These are phyloP conservation scores for Jimgerdemannia lactiflua DNA, from an alignment of 192 early-diverging fungal species.

Conservation along the genomic window DNA sequence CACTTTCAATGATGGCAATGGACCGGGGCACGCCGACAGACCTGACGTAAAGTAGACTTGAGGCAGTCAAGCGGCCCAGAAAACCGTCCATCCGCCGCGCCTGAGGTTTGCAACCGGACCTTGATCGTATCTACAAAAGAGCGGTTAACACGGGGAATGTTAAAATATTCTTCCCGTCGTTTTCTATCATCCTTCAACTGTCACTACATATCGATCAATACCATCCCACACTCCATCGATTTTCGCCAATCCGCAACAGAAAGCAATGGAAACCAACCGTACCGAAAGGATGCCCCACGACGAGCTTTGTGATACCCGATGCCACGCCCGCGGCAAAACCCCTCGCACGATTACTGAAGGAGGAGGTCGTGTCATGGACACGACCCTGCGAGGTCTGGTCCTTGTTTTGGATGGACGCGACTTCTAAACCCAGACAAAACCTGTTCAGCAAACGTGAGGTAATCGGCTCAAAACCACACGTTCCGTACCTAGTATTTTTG, in stretches of 20 bases:
- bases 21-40: slow-evolving; percentile 11
- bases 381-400: no score
- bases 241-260: not conserved
- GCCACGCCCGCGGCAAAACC: slow-evolving; percentile 72
- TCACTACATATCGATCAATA: not conserved
- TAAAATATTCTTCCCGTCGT: not conserved
- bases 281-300: slow-evolving; percentile 82
- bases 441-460: no score
- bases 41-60: slow-evolving; percentile 41
- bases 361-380: slow-evolving; percentile 2
- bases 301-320: slow-evolving; percentile 75
- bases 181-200: not conserved
- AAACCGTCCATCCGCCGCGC: slow-evolving; percentile 60
- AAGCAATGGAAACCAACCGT: slow-evolving; percentile 1
- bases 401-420: no score
- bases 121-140: slow-evolving; percentile 64
- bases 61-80: slow-evolving; percentile 72
- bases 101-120: slow-evolving; percentile 76
- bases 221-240: not conserved
- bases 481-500: no score
- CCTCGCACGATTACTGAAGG: slow-evolving; percentile 36
- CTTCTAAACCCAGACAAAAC: no score
- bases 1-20: not conserved
- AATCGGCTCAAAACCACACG: no score
- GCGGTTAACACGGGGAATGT: not conserved